Base-by-base conservation (phyloP, 805 yeast genomes). In the Tanozyma kutaoensis region DNA sequence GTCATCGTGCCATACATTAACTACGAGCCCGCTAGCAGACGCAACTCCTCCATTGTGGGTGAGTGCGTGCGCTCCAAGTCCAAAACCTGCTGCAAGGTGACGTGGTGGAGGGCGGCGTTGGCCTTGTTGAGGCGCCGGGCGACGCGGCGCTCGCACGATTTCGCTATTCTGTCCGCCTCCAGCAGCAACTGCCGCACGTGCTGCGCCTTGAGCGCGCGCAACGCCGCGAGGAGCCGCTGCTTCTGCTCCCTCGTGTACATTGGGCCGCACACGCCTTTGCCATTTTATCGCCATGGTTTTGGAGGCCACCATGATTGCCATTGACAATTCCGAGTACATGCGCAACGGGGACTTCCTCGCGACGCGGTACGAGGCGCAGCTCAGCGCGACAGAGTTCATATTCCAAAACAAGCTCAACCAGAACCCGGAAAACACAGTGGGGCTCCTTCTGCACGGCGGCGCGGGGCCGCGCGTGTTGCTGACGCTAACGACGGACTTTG, bases 311-410 rank as follows among this genome's bases (percentile, higher is more conserved):
- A 86, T 91, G 79, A 70, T 91, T 36, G 82, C 85, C 45, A 69
- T 91, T 46, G 99, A 91, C 62, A 88, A 85, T 64, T 84, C 95
- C 28, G 98, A 91, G 58, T 88, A 67, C 53, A 80, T 86, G 72
- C 69, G 98, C 45, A 91, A 91, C 49, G 98, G 97, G 18, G 98
- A 91, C 52, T 91, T 76, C 45, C 67, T 80, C 20, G 73, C 93
- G 12, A 76, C 86, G 11, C 68, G 98, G 44, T 86, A 75, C 48
- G 93, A 80, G 37, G 95, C 97, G 2, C 95, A 91, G 54, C 62
- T 80, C 34, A 94, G 91, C 36, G 75, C 95, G 8, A 85, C 86
- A 16, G 91, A 84, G 40, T 62, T 75, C 40, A 72, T 91, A 24
- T 93, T 91, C 60, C 77, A 78, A 36, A 72, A 80, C 37, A 88